phyloP scores from a whole-genome alignment of 148 eudicot genomes.

The Camellia japonica region DNA sequence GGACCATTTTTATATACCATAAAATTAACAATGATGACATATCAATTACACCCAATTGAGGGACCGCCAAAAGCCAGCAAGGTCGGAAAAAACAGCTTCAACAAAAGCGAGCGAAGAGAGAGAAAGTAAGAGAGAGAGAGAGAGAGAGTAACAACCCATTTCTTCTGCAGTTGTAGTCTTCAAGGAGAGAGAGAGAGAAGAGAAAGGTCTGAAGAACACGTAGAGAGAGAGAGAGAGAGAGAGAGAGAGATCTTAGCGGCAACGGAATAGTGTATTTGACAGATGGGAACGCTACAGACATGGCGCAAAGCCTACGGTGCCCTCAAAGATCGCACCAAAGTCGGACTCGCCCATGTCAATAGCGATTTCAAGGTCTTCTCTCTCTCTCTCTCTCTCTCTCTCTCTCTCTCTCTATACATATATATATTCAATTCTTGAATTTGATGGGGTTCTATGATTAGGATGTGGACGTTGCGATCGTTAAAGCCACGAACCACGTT shows the following conservation, averaged over 20 bases:
- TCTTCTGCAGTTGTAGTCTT: no score
- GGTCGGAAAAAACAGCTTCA: no score
- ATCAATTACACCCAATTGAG: no score
- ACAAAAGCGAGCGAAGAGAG: not conserved
- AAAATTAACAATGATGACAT: no score
- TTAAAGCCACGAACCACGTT: conserved; percentile 93
- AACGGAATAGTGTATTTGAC: conserved; percentile 6
- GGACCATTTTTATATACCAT: no score
- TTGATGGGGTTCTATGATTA: conserved; percentile 21
- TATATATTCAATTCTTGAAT: not conserved
- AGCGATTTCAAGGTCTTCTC: conserved; percentile 76
- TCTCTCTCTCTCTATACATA: not conserved
- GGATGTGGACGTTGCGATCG: conserved; percentile 94
- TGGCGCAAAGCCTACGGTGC: conserved; percentile 92
- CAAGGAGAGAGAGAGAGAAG: conserved; percentile 13
- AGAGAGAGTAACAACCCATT: no score
- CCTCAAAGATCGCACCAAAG: conserved; percentile 83
- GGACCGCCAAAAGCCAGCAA: no score
- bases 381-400: no score
- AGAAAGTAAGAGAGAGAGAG: not conserved
- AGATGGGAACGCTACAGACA: conserved; percentile 70
- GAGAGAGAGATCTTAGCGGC: conserved; percentile 24
- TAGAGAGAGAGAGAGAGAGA: not conserved
- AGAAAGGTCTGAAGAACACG: not conserved
- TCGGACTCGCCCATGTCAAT: conserved; percentile 92